Base-by-base conservation (phyloP, 2,329 filamentous ascomycete species). In the Cladosporium sp. region DNA sequence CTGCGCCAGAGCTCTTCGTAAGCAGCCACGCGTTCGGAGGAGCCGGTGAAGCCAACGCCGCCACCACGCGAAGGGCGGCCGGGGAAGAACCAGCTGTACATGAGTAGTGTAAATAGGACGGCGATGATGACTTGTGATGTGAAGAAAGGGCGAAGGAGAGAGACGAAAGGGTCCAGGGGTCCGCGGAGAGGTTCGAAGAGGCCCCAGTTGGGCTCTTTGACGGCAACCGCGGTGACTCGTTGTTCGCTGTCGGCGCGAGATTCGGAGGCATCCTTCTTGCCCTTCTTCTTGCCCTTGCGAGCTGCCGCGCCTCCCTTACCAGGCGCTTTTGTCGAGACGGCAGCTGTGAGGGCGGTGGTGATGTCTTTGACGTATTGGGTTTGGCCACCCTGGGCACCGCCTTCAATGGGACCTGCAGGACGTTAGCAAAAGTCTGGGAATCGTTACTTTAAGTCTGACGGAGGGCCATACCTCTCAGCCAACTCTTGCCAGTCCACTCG, bases 401-500 rank as follows among this genome's bases (percentile, higher is more conserved):
- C 97, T 72, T 99, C 94, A 66, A 99, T 99, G 2, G 94, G 90
- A 63, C 89, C 92, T 96, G 64, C 37, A 54, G 45, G 9, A 7
- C 28, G 55, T 59, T 51, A 47, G 42, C 58, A 12, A 2, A n/a
- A 47, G 5, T 2, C 3, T 9, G 9, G 2, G 4, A 3, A 17
- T 39, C n/a, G 11, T 9, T 2, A 11, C 8, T 6, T 3, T 15
- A 30, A 47, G 7, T 7, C n/a, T 47, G 25, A 3, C 1, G 14
- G 5, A 11, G 15, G 14, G 3, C 58, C 80, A 71, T 79, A 95
- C 92, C 90, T 78, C 94, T 97, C 47, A 99, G 78, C 94, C 94
- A 99, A 78, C 92, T 97, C 81, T 97, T 99, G 67, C 92, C 92
- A 3, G 88, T 88, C 95, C 95, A 99, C 70, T 99, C 95, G 43